These are phyloP conservation scores for Avena sativa DNA, from an alignment of 176 grass and related monocot species.

Conservation along the genomic window DNA sequence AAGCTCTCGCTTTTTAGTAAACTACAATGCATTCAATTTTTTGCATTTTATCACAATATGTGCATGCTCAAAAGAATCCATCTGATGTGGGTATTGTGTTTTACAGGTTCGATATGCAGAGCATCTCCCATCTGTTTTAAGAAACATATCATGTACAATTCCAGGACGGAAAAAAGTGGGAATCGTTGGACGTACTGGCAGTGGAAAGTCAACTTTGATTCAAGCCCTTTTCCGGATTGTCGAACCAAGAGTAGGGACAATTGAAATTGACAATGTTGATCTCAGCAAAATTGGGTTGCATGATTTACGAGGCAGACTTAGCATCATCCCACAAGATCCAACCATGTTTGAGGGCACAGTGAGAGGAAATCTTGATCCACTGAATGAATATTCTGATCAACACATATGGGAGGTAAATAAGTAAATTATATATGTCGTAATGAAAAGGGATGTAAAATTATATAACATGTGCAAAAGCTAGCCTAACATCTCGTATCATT, in stretches of 20 bases:
- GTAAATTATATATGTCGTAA: constrained; percentile 19
- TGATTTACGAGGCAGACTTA: constrained; percentile 84
- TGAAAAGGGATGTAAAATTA: constrained; percentile 8
- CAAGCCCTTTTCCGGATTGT: constrained; percentile 85
- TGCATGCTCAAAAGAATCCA: constrained; percentile 13
- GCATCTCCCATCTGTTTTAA: constrained; percentile 89
- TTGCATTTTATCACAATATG: neutral
- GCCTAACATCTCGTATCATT: neutral
- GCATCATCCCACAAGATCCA: constrained; percentile 97
- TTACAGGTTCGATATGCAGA: constrained; percentile 95
- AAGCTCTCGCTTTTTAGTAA: neutral
- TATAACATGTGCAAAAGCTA: neutral
- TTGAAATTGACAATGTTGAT: constrained; percentile 85
- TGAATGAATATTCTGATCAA: constrained; percentile 81
- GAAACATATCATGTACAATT: constrained; percentile 86
- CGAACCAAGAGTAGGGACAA: constrained; percentile 81
- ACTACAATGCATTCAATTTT: neutral
- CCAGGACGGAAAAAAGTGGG: constrained; percentile 95
- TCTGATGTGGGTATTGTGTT: constrained; percentile 35
- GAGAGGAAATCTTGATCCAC: constrained; percentile 89
- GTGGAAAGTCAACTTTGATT: constrained; percentile 94
- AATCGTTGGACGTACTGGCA: constrained; percentile 87
- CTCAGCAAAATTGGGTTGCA: constrained; percentile 88
- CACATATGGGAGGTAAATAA: constrained; percentile 84
- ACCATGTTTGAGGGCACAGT: constrained; percentile 90